phyloP scores from a whole-genome alignment of 495 filamentous ascomycete species.

The Xylaria intraflava region DNA sequence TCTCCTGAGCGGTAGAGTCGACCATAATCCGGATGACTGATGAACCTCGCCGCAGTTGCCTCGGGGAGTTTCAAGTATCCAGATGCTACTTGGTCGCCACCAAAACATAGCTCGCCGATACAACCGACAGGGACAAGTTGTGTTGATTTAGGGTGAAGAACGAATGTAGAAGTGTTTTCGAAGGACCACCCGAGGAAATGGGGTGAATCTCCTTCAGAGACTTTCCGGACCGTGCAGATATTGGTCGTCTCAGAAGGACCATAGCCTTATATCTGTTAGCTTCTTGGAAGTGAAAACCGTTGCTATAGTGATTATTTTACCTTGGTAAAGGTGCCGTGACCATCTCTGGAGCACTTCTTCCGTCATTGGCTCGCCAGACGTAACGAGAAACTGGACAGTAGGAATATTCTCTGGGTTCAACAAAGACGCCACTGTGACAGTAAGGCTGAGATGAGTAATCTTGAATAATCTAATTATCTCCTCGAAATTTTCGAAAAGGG shows the following conservation, averaged over 20 bases:
- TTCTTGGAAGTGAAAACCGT: neutral
- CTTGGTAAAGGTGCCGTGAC: slow-evolving; percentile 62
- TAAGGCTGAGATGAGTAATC: slow-evolving; percentile 71
- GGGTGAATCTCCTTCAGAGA: slow-evolving; percentile 45
- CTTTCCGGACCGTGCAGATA: slow-evolving; percentile 59
- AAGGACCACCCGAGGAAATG: slow-evolving; percentile 57
- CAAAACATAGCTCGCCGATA: slow-evolving; percentile 74
- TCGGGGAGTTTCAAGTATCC: slow-evolving; percentile 59
- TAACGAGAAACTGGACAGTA: slow-evolving; percentile 58
- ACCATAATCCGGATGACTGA: slow-evolving; percentile 59
- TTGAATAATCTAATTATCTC: slow-evolving; percentile 46
- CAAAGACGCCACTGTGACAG: slow-evolving; percentile 67
- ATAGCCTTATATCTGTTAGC: slow-evolving; percentile 43
- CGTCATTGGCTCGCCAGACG: slow-evolving; percentile 65
- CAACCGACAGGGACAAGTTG: slow-evolving; percentile 55
- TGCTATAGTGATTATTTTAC: slow-evolving; percentile 21
- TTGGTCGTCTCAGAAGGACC: slow-evolving; percentile 69
- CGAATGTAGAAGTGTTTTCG: slow-evolving; percentile 63
- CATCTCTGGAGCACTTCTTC: slow-evolving; percentile 58
- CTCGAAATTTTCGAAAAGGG: slow-evolving; percentile 58
- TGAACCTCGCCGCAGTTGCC: slow-evolving; percentile 52
- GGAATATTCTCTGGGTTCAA: slow-evolving; percentile 58
- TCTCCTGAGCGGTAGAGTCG: slow-evolving; percentile 67
- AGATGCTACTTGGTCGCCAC: slow-evolving; percentile 69
- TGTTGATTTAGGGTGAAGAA: slow-evolving; percentile 42